Base-by-base conservation (phyloP, 306 rosid genomes). In the Cucumis sativus region DNA sequence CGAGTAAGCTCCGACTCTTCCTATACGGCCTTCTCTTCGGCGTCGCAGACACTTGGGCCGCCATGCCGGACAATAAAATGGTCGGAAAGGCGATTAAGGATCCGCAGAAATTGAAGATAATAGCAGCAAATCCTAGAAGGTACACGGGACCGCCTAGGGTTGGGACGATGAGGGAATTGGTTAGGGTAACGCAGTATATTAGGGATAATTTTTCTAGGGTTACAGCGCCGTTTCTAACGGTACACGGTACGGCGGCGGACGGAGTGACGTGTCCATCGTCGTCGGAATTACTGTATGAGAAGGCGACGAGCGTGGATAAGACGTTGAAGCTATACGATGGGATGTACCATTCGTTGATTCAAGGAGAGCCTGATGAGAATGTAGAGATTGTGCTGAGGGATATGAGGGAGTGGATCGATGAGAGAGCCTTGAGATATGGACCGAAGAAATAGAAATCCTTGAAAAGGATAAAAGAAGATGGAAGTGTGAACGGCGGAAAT, bases 51-150 rank as follows among this genome's bases (percentile, higher is more conserved):
- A 94, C 97, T 23, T 94, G 98, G 98, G 97, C 96, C 0, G 82
- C 88, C 0, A 89, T 94, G 98, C 98, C 98, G 7, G 98, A 94
- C 56, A 92, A 94, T 60, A 92, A 89, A 73, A 94, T 94, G 95
- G 96, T 94, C 1, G 98, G 97, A 9, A 94, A 94, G 61, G 91
- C 98, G 25, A 92, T 94, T 5, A 87, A 88, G 84, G 98, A 94
- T 60, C 91, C 92, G 1, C 84, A 78, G 83, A 94, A 92, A 84
- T 65, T 94, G 83, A 92, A 87, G 84, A 80, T 92, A 71, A 92
- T 94, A 65, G 97, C 97, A 0, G 87, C 97, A 0, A 94, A 94
- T 9, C 98, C 98, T 1, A 83, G 97, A 76, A 80, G 97, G 79
- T 94, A 92, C 84, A 92, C 95, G 1, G 97, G 98, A 4, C 84